Percentiles rank a stretch among this genome's conserved stretches.
Conservation (phyloP, 306 rosid species). For the Quercus glauca region DNA sequence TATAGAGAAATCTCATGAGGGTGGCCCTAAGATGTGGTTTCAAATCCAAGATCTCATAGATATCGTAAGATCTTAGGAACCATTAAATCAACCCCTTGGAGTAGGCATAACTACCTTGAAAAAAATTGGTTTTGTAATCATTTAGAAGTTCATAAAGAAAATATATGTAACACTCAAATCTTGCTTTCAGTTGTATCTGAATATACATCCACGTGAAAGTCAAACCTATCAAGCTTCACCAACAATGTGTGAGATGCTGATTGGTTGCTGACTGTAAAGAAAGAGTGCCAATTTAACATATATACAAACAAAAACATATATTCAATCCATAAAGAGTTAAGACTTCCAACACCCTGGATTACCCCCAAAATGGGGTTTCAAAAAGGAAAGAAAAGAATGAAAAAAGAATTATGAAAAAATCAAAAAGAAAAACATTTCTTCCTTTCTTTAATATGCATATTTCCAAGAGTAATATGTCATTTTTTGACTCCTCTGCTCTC, state of each 20-base stretch:
- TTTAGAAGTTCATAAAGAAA: too few relatives aligned
- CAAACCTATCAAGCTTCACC: not conserved
- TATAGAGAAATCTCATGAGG: rapidly evolving
- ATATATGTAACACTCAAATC: too few relatives aligned
- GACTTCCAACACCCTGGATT: conserved; percentile 18
- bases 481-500: conserved; percentile 31
- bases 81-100: too few relatives aligned
- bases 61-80: too few relatives aligned
- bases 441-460: conserved; percentile 24
- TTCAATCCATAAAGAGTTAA: conserved; percentile 31
- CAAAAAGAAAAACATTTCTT: not conserved
- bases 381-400: conserved; percentile 3
- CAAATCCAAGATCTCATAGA: too few relatives aligned
- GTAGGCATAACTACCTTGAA: too few relatives aligned
- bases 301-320: conserved; percentile 42
- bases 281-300: conserved; percentile 21
- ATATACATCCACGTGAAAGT: not conserved
- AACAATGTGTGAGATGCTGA: not conserved
- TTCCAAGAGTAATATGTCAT: conserved; percentile 16
- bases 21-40: too few relatives aligned
- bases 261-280: not conserved
- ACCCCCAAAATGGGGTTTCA: conserved; percentile 30
- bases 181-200: not conserved
- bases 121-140: too few relatives aligned
- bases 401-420: conserved; percentile 30